Evolutionary conservation across 2,329 filamentous ascomycete genomes (phyloP), one percentile per base, ranked within the genome.

Genomic region (Nothomitra cinnamomea): DNA sequence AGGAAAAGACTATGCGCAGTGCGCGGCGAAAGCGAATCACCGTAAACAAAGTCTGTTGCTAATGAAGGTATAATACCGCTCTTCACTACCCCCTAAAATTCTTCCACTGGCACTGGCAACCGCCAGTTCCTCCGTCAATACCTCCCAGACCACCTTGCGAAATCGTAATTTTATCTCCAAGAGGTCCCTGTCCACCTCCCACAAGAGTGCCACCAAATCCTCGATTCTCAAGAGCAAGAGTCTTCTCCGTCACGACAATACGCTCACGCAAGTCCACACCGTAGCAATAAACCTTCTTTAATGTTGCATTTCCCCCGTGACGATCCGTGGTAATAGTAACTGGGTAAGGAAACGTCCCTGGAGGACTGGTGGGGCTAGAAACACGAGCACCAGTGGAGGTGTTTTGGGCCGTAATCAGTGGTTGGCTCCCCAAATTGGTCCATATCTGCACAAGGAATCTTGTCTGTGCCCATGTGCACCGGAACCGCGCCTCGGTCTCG

Each of bases 201-300:
- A 79, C 66, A 45, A 78, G 58, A 1, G 60, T 65, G 0, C 77
- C 78, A 0, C 71, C 74, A 54, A 73, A 70, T 0, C 59, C 67
- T 7, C 77, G 67, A 53, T 75, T 64, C 61, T 82, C 78, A n/a
- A 72, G 58, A 56, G 76, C 65, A 55, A 79, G 66, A 55, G 66
- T 69, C 57, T 68, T 71, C 13, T 64, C 62, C 24, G 68, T 66
- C 2, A 67, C 28, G 15, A 47, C 61, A 55, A 78, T 70, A 15
- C 68, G 67, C 4, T 70, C 68, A 13, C 70, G 63, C 21, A 66
- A 65, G 57, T 78, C 71, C 56, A 82, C 63, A 1, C 68, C 69
- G 60, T 80, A 81, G 66, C 78, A 82, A 60, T 79, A 82, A 0
- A 79, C 67, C 56, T 76, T 72, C 63, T 81, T 82, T 57, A 72